Base-by-base conservation (phyloP, 495 filamentous ascomycete species). In the Tuber magnatum region DNA sequence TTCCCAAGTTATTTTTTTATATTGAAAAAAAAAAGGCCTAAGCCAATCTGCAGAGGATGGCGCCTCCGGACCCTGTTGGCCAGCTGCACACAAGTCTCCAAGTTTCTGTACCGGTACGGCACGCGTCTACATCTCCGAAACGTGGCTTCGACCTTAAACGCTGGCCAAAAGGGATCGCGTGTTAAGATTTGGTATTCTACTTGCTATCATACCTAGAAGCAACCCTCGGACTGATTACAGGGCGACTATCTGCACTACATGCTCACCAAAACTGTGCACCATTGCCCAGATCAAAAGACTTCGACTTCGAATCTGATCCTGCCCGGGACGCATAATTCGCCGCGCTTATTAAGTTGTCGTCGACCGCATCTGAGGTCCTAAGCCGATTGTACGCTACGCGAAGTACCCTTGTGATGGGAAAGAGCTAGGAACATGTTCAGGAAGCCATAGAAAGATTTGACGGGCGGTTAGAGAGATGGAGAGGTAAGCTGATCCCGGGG, bases 101-200 rank as follows among this genome's bases (percentile, higher is more conserved):
- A 61, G 14, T 28, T 28, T n/a, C n/a, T n/a, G 22, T 48, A n/a
- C 7, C 3, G 5, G 12, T 42, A 82, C 35, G 81, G 80, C 35
- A 76, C 78, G 56, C 75, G 80, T 28, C 75, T 82, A 4, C 80
- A 82, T 40, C 61, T 82, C 3, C 77, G 72, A 44, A 80, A 73
- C 39, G 28, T 48, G 9, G 75, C 74, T 38, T 73, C 41, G 14
- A 41, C 56, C 14, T 39, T 73, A 7, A 56, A 71, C 5, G 68
- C 61, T 38, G 68, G 48, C 12, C 71, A 75, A 46, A 72, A 70
- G 14, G 71, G 78, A 44, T 78, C 82, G 77, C 77, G 81, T 14
- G 40, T 75, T 16, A 71, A 77, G 44, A 68, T 75, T 35, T 82
- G 77, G 80, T 82, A 82, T 71, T 75, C 78, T 40, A 56, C 82